Percentiles rank a stretch among this genome's conserved stretches.
These are phyloP conservation scores for Acer yangbiense DNA, from an alignment of 345 rosid species.

Conservation along the genomic window DNA sequence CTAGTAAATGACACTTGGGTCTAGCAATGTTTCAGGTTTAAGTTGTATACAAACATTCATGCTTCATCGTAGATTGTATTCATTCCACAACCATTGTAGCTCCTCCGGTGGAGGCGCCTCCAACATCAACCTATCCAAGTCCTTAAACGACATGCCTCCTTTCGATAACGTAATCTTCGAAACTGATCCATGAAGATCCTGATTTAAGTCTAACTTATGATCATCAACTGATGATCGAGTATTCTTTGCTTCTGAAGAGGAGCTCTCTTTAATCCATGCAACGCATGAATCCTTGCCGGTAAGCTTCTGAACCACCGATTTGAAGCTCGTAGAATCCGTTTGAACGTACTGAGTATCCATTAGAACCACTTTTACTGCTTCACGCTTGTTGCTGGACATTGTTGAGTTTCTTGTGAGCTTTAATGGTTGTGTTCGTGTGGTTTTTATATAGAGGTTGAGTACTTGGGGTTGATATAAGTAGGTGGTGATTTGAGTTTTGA, in stretches of 20 bases:
- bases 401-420: neutral
- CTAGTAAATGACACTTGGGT: too few species aligned
- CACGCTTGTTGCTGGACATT: slow-evolving; percentile 12
- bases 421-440: neutral
- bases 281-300: slow-evolving; percentile 63
- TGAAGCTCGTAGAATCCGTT: slow-evolving; percentile 57
- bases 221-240: neutral
- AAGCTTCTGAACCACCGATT: slow-evolving; percentile 65
- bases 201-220: neutral
- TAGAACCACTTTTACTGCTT: slow-evolving; percentile 49
- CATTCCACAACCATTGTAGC: slow-evolving; percentile 22
- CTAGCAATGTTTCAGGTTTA: too few species aligned
- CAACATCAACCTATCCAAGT: slow-evolving; percentile 32
- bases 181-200: neutral
- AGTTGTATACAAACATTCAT: too few species aligned
- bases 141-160: slow-evolving; percentile 34
- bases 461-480: neutral
- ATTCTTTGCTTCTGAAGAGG: slow-evolving; percentile 13
- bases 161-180: slow-evolving; percentile 17
- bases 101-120: slow-evolving; percentile 42
- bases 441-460: neutral
- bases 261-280: slow-evolving; percentile 32
- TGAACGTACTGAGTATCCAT: slow-evolving; percentile 59
- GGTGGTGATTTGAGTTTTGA: neutral
- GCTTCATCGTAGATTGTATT: neutral